Conservation (phyloP, 352 stramenopile genomes). For the Phytophthora pinifolia region DNA sequence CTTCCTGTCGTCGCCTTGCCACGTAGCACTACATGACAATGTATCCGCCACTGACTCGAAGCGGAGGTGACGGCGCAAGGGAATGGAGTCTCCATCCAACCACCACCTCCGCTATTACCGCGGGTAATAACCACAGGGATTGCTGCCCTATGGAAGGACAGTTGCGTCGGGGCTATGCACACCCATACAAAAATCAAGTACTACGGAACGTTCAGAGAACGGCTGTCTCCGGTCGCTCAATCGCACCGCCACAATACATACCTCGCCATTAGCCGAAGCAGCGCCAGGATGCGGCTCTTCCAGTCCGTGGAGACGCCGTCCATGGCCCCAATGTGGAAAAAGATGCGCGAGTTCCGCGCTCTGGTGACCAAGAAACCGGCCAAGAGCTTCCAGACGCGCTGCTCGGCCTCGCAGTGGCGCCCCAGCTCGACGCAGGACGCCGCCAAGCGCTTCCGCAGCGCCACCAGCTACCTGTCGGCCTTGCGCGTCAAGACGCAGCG, state of each 20-base stretch:
- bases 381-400: conserved; percentile 24
- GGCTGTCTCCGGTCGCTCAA: too few species aligned
- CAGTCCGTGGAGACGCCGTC: conserved; percentile 27
- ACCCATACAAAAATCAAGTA: conserved; percentile 11
- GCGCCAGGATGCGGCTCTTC: conserved; percentile 25
- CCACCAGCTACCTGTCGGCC: conserved; percentile 26
- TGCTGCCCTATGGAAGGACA: too few species aligned
- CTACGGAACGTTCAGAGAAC: conserved; percentile 24
- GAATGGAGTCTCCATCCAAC: too few species aligned
- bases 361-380: conserved; percentile 25
- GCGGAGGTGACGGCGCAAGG: too few species aligned
- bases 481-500: conserved; percentile 23
- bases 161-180: not conserved
- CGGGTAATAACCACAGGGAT: too few species aligned
- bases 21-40: too few species aligned
- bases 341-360: conserved; percentile 38
- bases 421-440: conserved; percentile 19
- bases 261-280: not conserved
- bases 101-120: too few species aligned
- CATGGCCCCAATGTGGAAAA: conserved; percentile 43
- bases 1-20: too few species aligned
- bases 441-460: conserved; percentile 20
- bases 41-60: too few species aligned
- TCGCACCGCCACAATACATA: too few species aligned
- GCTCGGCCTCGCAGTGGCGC: conserved; percentile 35